Conservation (phyloP, 805 yeast genomes). For the Spencermartinsiella europaea region DNA sequence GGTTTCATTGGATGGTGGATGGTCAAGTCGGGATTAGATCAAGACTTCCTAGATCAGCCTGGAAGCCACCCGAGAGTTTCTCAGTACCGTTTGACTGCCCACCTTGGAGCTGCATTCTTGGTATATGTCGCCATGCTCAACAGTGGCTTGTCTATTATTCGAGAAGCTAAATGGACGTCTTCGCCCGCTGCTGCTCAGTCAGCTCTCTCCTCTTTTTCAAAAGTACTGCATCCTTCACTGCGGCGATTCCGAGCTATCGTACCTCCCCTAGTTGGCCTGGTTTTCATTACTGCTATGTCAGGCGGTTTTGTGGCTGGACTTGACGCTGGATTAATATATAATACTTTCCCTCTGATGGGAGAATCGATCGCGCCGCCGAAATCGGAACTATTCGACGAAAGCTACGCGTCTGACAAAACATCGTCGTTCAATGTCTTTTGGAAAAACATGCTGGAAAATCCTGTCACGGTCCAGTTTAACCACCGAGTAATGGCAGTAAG, state of each 20-base stretch:
- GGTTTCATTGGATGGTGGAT: constrained; percentile 99
- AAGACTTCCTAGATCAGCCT: constrained; percentile 67
- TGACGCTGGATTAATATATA: constrained; percentile 95
- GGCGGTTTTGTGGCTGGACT: constrained; percentile 98
- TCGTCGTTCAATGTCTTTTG: constrained; percentile 48
- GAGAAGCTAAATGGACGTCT: constrained; percentile 64
- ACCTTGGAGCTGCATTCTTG: constrained; percentile 85
- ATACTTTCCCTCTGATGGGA: constrained; percentile 97
- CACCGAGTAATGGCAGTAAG: constrained; percentile 83
- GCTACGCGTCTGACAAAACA: constrained; percentile 57
- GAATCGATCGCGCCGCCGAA: constrained; percentile 59
- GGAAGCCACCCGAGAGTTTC: constrained; percentile 96
- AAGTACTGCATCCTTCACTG: constrained; percentile 49
- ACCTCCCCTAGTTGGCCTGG: constrained; percentile 54
- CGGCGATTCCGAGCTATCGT: constrained; percentile 53
- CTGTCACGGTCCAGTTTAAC: constrained; percentile 87
- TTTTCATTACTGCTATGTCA: constrained; percentile 88
- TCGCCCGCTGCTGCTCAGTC: constrained; percentile 55
- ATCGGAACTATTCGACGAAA: constrained; percentile 73
- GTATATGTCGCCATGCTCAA: constrained; percentile 85
- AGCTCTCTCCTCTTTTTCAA: constrained; percentile 47
- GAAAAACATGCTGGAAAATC: constrained; percentile 93
- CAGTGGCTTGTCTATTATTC: constrained; percentile 80
- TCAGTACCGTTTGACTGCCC: constrained; percentile 90
- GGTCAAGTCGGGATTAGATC: constrained; percentile 93